phyloP scores from a whole-genome alignment of 1,284 basidiomycete genomes.

The Trichosporon coremiiforme region DNA sequence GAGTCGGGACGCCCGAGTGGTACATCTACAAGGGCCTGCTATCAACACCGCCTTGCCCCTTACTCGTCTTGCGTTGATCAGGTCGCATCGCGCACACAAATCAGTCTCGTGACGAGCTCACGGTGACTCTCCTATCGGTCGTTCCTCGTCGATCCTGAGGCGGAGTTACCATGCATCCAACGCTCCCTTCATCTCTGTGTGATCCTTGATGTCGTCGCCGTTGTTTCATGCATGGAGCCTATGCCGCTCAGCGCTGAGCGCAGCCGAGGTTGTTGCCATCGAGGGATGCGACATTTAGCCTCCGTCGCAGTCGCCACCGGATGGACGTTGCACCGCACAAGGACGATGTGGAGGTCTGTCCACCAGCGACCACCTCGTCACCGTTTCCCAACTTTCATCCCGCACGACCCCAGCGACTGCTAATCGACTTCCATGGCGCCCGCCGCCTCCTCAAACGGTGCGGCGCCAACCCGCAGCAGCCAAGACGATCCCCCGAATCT shows the following conservation, averaged over 20 bases:
- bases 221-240: background rate
- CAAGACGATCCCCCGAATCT: background rate
- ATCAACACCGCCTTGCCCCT: no score
- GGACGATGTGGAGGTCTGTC: constrained; percentile 12
- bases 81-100: no score
- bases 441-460: constrained; percentile 14
- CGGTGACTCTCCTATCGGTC: no score
- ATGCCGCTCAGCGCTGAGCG: background rate
- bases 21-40: no score
- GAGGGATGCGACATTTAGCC: background rate
- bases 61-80: no score
- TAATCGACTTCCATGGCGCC: background rate
- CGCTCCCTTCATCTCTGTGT: background rate
- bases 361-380: background rate
- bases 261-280: background rate
- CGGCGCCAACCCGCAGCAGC: constrained; percentile 5
- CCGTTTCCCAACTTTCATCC: background rate
- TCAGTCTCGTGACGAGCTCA: no score
- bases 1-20: no score
- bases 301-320: background rate
- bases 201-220: background rate
- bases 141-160: background rate
- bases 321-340: background rate
- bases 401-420: background rate
- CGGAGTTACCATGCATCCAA: background rate